A percentile compares a stretch with the other conserved stretches of the same genome.
Conservation (phyloP, 2,329 filamentous ascomycete species). For the Sporothrix pseudoabietina region DNA sequence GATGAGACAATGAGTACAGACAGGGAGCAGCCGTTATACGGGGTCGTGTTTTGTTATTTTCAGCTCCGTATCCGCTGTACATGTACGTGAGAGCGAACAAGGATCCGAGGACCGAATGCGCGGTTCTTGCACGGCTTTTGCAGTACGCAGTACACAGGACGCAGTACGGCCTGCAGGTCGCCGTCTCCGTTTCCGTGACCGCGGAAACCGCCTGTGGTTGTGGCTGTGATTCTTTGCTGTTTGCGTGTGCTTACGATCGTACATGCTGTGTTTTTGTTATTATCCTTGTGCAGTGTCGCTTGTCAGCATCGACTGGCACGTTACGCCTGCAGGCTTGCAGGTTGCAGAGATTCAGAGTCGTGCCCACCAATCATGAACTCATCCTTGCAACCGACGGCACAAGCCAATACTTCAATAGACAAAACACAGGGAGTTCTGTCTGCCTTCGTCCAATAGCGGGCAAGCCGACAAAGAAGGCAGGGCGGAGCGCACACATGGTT, state of each 20-base stretch:
- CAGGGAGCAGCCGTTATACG: neutral
- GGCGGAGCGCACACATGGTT: no score
- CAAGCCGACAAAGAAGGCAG: neutral
- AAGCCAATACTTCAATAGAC: neutral
- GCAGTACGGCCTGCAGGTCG: neutral
- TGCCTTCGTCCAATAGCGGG: neutral
- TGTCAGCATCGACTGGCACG: conserved; percentile 14
- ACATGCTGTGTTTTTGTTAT: neutral
- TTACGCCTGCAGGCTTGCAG: neutral
- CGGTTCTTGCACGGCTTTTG: neutral
- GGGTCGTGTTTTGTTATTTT: neutral
- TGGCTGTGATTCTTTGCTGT: neutral
- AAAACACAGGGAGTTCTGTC: neutral
- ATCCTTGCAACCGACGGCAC: neutral
- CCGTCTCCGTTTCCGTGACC: conserved; percentile 11
- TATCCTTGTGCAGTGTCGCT: neutral
- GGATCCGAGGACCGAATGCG: neutral
- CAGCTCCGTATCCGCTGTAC: neutral
- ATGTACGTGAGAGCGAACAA: neutral
- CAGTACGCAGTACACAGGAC: neutral
- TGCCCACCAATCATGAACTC: neutral
- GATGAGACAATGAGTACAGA: neutral
- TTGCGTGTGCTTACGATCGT: neutral
- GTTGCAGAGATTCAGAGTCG: neutral
- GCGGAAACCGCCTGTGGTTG: neutral